Conservation (phyloP, 495 filamentous ascomycete species). For the Penicillium lividum region DNA sequence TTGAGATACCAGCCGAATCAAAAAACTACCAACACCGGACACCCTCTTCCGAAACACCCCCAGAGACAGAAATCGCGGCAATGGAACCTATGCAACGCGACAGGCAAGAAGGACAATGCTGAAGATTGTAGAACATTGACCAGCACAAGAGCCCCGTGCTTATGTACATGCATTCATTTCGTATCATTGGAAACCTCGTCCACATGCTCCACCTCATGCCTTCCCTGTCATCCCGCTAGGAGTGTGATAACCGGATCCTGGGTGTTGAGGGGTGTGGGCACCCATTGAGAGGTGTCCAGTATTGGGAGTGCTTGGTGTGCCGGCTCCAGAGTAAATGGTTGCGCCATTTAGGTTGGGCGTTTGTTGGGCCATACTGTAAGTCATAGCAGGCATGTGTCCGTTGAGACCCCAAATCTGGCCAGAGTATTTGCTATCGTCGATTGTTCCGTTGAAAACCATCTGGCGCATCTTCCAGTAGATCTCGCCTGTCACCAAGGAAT, state of each 20-base stretch:
- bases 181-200: constrained; percentile 18
- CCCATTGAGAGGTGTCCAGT: constrained; percentile 52
- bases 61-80: constrained; percentile 15
- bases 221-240: constrained; percentile 58
- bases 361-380: constrained; percentile 47
- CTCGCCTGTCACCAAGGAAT: constrained; percentile 88
- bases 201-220: constrained; percentile 28
- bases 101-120: constrained; percentile 28
- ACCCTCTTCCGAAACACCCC: constrained; percentile 26
- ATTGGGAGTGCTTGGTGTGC: constrained; percentile 73
- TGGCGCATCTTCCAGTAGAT: constrained; percentile 89
- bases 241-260: constrained; percentile 58
- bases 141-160: constrained; percentile 27
- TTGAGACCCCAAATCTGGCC: constrained; percentile 90
- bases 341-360: constrained; percentile 60
- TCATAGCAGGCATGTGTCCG: constrained; percentile 53
- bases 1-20: constrained; percentile 23
- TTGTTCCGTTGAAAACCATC: constrained; percentile 79
- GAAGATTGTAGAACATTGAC: constrained; percentile 24
- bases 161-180: constrained; percentile 39
- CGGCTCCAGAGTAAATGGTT: constrained; percentile 56
- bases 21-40: constrained; percentile 23
- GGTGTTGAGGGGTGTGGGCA: constrained; percentile 58
- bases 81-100: constrained; percentile 24
- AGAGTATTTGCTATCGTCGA: constrained; percentile 69